Percentiles rank a stretch among this genome's conserved stretches.
These are phyloP conservation scores for Stephania yunnanensis DNA, from an alignment of 164 flowering plant species.

Conservation along the genomic window DNA sequence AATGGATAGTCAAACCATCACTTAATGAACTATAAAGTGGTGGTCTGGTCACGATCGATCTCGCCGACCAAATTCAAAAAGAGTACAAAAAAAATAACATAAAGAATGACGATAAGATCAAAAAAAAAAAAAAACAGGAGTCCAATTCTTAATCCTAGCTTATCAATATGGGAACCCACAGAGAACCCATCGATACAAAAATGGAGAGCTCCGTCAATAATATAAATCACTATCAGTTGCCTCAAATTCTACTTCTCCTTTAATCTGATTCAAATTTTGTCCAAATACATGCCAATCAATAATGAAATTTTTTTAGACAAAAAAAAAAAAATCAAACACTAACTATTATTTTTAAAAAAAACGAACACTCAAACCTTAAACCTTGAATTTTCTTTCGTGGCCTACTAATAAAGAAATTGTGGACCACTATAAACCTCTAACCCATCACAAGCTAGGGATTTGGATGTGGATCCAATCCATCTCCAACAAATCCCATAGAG, in stretches of 20 bases:
- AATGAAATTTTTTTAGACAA: background rate
- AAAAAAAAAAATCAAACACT: too few species aligned
- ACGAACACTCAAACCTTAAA: too few species aligned
- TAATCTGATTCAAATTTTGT: background rate
- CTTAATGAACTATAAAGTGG: background rate
- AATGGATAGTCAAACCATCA: background rate
- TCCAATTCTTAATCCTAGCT: background rate
- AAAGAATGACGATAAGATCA: background rate
- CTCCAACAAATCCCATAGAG: too few species aligned
- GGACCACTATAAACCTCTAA: too few species aligned
- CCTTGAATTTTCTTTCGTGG: background rate
- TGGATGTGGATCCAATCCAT: too few species aligned
- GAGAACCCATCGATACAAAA: background rate
- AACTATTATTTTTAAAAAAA: too few species aligned
- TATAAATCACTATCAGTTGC: background rate
- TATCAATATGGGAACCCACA: slow-evolving; percentile 4
- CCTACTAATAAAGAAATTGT: background rate
- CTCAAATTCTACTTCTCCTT: background rate
- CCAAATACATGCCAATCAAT: background rate
- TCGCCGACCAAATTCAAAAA: slow-evolving; percentile 2
- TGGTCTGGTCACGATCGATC: background rate
- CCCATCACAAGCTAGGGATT: too few species aligned
- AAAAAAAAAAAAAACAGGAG: background rate
- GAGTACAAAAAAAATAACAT: background rate
- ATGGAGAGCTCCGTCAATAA: background rate